Evolutionary conservation across 768 basidiomycete species (phyloP), one percentile per base, ranked within the genome.

Genomic region (Candolleomyces efflorescens): DNA sequence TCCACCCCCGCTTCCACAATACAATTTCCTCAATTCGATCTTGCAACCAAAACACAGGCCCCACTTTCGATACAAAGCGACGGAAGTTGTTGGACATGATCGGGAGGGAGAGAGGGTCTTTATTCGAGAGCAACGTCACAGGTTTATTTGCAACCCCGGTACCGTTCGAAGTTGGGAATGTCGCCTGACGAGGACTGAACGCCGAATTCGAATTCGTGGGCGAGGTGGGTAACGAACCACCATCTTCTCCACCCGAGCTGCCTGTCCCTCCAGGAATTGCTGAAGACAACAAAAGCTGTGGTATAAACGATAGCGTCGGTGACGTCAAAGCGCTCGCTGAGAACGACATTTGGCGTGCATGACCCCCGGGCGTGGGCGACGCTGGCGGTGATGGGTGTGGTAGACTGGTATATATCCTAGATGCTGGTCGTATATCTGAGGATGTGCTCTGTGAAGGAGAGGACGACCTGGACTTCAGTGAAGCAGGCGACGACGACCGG

Each of bases 11-110:
- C 68, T 82, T 86, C 94, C 94, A 95, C 61, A 90, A 75, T 3
- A 95, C 55, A 3, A 94, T 78, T 71, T 95, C 94, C 68, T 96
- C 94, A 13, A 91, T 66, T 1, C 94, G 73, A 67, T 97, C 94
- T 71, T 92, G 91, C 18, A 95, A 61, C 94, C 93, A 96, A 65
- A 95, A 96, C 6, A 94, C 72, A 0, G 90, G 87, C 0, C 91
- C 90, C 3, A 84, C 77, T 62, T 80, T 85, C 5, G 84, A 79
- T 3, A 94, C 81, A 59, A 96, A 95, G 22, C 91, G 76, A 60
- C 86, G 81, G 65, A 94, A 94, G 67, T 94, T 92, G 62, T 78
- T 82, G 1, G 89, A 86, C 61, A 86, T 88, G 24, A 86, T 84
- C 0, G 85, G 89, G 3, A 96, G 73, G 1, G 90, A 91, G 4